These are phyloP conservation scores for Nitzschia sp. DNA, from an alignment of 108 stramenopile species.

Conservation along the genomic window DNA sequence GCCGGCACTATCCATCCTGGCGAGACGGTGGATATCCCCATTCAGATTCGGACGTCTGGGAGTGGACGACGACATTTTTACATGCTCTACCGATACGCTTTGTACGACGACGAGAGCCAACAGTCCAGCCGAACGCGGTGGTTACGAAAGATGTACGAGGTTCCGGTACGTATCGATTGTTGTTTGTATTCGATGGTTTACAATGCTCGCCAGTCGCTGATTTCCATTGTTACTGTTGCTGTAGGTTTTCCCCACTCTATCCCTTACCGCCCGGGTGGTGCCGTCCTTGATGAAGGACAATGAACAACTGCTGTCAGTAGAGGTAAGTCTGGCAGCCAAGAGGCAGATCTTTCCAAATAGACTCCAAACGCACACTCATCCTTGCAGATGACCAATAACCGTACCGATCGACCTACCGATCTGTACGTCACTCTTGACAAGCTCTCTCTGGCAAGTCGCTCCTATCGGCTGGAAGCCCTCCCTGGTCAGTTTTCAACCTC, in stretches of 20 bases:
- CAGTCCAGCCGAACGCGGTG: slow-evolving; percentile 43
- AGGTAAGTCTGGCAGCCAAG: slow-evolving; percentile 47
- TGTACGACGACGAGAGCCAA: slow-evolving; percentile 26
- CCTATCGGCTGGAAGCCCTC: slow-evolving; percentile 59
- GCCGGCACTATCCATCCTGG: slow-evolving; percentile 61
- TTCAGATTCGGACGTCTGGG: slow-evolving; percentile 72
- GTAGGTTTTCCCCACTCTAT: slow-evolving; percentile 72
- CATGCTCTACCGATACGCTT: slow-evolving; percentile 82
- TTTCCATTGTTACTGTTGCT: neutral
- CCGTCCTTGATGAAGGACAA: slow-evolving; percentile 57
- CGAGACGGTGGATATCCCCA: slow-evolving; percentile 73
- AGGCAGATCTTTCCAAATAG: neutral
- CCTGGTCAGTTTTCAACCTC: slow-evolving; percentile 54
- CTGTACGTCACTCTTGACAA: slow-evolving; percentile 62
- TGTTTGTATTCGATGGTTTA: neutral
- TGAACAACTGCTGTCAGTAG: slow-evolving; percentile 74
- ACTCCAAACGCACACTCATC: neutral
- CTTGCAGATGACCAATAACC: slow-evolving; percentile 65
- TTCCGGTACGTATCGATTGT: slow-evolving; percentile 39
- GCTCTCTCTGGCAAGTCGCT: slow-evolving; percentile 68
- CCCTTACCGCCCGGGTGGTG: slow-evolving; percentile 62
- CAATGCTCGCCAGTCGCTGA: neutral
- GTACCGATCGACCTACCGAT: slow-evolving; percentile 70
- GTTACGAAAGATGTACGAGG: slow-evolving; percentile 70
- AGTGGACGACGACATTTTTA: slow-evolving; percentile 73